Percentiles rank a stretch among this genome's conserved stretches.
These are phyloP conservation scores for Hypoxylon rickii DNA, from an alignment of 495 filamentous ascomycete genomes.

Conservation along the genomic window DNA sequence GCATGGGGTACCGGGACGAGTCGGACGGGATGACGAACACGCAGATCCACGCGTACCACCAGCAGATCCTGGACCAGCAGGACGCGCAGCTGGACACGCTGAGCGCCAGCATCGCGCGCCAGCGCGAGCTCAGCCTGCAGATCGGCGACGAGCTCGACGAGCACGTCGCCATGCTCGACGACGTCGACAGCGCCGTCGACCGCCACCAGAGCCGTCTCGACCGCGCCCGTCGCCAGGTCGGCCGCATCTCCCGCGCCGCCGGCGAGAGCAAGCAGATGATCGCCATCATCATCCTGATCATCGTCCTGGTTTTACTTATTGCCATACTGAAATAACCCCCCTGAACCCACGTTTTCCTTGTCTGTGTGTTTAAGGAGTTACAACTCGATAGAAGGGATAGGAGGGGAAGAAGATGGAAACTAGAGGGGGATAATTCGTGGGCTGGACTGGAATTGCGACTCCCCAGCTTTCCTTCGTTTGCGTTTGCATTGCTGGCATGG, in stretches of 20 bases:
- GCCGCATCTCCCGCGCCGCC: slow-evolving; percentile 70
- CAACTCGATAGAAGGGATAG: no score
- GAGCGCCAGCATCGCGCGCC: slow-evolving; percentile 83
- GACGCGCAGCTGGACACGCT: slow-evolving; percentile 91
- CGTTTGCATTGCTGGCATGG: background rate
- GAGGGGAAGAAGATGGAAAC: background rate
- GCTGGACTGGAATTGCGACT: background rate
- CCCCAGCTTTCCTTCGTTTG: background rate
- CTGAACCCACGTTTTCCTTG: no score
- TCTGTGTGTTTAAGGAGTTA: no score
- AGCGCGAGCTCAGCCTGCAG: slow-evolving; percentile 90
- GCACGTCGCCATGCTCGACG: slow-evolving; percentile 86
- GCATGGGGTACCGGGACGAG: slow-evolving; percentile 60
- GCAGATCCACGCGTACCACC: slow-evolving; percentile 86
- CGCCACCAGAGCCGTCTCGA: slow-evolving; percentile 77
- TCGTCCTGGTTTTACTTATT: slow-evolving; percentile 78
- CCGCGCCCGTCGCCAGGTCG: slow-evolving; percentile 71
- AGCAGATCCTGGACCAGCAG: slow-evolving; percentile 77
- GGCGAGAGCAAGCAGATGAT: slow-evolving; percentile 81
- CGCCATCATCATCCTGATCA: slow-evolving; percentile 74
- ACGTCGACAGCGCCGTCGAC: slow-evolving; percentile 80
- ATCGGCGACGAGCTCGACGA: slow-evolving; percentile 95
- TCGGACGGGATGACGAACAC: slow-evolving; percentile 64
- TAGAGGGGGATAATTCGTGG: background rate
- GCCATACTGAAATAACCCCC: slow-evolving; percentile 77